phyloP scores from a whole-genome alignment of 2,329 filamentous ascomycete genomes.

The Talaromyces piceae region DNA sequence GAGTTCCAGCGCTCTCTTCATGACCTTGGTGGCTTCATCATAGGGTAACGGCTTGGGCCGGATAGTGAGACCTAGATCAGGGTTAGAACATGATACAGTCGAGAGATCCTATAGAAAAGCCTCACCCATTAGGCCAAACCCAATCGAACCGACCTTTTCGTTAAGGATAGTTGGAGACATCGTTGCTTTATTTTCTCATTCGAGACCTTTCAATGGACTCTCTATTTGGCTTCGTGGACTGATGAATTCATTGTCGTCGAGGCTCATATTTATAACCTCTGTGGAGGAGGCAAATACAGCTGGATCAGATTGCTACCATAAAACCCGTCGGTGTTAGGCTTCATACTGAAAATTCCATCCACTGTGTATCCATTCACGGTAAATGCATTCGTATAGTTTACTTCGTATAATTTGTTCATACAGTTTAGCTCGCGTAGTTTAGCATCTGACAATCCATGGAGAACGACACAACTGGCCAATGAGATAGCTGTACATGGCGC shows the following conservation, averaged over 20 bases:
- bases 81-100: neutral
- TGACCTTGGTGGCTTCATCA: constrained; percentile 27
- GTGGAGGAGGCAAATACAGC: too few relatives aligned
- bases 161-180: neutral
- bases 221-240: neutral
- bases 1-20: constrained; percentile 46
- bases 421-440: too few relatives aligned
- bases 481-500: neutral
- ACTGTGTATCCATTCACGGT: too few relatives aligned
- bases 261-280: too few relatives aligned
- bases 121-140: constrained; percentile 51
- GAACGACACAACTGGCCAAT: neutral
- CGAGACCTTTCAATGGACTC: too few relatives aligned
- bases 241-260: neutral
- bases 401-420: too few relatives aligned
- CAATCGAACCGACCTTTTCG: constrained; percentile 40
- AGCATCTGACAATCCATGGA: too few relatives aligned
- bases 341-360: too few relatives aligned
- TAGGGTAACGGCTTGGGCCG: neutral
- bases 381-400: too few relatives aligned
- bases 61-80: neutral
- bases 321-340: too few relatives aligned
- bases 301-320: too few relatives aligned
- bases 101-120: constrained; percentile 2
- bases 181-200: neutral